Evolutionary conservation across 352 stramenopile species (phyloP).

Genomic region (Aphanomyces invadans): DNA sequence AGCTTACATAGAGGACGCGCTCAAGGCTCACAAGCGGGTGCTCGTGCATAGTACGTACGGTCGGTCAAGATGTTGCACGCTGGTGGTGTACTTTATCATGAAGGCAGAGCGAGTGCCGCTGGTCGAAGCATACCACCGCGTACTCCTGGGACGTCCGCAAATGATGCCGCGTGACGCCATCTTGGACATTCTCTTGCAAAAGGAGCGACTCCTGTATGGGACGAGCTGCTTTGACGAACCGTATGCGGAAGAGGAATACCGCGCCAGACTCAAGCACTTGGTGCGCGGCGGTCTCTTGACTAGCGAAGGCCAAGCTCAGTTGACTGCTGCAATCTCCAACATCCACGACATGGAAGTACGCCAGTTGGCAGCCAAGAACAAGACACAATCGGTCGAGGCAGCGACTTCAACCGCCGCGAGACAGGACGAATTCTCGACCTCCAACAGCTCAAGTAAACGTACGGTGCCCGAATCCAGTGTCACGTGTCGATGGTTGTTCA

Average conservation of each 20-base stretch:
- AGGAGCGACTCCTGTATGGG: constrained; percentile 40
- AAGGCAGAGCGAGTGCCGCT: constrained; percentile 45
- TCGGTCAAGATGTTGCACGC: constrained; percentile 57
- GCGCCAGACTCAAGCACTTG: not conserved
- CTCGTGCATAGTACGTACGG: constrained; percentile 68
- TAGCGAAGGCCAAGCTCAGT: not conserved
- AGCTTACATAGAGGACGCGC: not conserved
- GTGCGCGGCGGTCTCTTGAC: not conserved
- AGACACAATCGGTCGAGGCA: not conserved
- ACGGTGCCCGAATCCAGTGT: constrained; percentile 56
- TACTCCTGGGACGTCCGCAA: constrained; percentile 37
- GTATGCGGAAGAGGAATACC: not conserved
- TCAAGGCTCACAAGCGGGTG: constrained; percentile 30
- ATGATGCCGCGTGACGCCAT: constrained; percentile 62
- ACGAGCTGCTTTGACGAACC: not conserved
- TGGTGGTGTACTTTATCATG: constrained; percentile 69
- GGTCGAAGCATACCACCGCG: constrained; percentile 54
- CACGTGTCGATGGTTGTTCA: constrained; percentile 79
- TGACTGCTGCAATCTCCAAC: not conserved
- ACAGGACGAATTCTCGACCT: constrained; percentile 13
- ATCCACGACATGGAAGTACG: not conserved
- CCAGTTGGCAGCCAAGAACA: constrained; percentile 6
- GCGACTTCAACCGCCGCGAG: not conserved
- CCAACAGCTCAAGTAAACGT: constrained; percentile 34
- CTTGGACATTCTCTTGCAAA: constrained; percentile 36